Evolutionary conservation across 495 filamentous ascomycete species (phyloP), one percentile per base, ranked within the genome.

Genomic region (Penicillium paxilli): DNA sequence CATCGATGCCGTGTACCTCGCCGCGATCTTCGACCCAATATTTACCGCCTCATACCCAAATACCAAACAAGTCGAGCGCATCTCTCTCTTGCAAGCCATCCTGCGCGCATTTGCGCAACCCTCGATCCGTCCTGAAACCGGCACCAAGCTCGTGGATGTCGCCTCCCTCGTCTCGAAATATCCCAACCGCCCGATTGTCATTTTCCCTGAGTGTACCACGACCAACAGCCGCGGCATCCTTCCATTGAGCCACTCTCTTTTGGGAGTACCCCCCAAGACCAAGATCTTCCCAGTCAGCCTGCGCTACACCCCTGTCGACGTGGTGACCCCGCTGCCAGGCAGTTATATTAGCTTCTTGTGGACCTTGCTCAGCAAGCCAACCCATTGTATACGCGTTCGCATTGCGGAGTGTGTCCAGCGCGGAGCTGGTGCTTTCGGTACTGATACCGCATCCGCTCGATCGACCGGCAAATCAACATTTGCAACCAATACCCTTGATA

Each of bases 221-320:
- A 96, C 92, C 25, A 98, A 98, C 65, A 91, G 92, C 47, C 84
- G 87, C 44, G 94, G 85, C n/a, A 93, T 98, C 60, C 72, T 99
- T 5, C 87, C 90, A 0, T 83, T 96, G 49, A 87, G 87, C 37
- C 88, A 84, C 0, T 83, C 83, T 35, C 78, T 99, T 1, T 72
- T 92, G 1, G 79, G 81, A 12, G 79, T 82, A 0, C 84, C 88
- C 0, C 57, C 80, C 17, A 69, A 80, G 26, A 82, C 81, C 4
- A 85, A 83, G 63, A 89, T 99, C 55, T 98, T 93, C 73, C 93
- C 94, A 8, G 78, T 97, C 44, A 94, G 85, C 65, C 71, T 99
- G 51, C 83, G 91, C 7, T 98, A 98, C 65, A 89, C 90, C 0
- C 87, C 91, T 0, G 78, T 85, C 6, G 95, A 99, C 63, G 83